A percentile compares a stretch with the other conserved stretches of the same genome.
Evolutionary conservation across 345 rosid species (phyloP).

Genomic region (Eutrema japonicum): DNA sequence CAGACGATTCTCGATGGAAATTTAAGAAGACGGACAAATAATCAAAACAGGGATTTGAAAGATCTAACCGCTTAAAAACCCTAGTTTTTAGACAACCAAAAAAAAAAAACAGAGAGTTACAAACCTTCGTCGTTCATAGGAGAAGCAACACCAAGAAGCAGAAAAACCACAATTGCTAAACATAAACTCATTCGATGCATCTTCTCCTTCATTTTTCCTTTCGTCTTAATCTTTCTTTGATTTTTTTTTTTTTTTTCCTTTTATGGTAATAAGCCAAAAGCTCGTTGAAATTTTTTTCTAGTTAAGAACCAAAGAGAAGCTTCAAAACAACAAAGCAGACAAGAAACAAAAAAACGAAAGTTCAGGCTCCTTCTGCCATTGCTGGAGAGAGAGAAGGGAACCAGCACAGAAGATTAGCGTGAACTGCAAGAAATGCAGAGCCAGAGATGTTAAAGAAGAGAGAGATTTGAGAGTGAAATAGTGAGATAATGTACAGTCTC

Average conservation of each 20-base stretch:
- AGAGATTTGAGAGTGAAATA: constrained; percentile 38
- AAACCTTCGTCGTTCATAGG: constrained; percentile 65
- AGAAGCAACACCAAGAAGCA: constrained; percentile 51
- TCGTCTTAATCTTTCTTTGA: not conserved
- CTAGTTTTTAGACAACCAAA: not conserved
- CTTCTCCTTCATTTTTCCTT: constrained; percentile 29
- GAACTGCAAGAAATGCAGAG: constrained; percentile 62
- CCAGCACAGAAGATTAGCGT: constrained; percentile 80
- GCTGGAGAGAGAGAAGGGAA: constrained; percentile 33
- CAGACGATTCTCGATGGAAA: not conserved
- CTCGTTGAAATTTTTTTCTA: not conserved
- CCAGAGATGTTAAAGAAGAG: constrained; percentile 63
- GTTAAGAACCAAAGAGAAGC: not conserved
- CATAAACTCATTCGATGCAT: constrained; percentile 29
- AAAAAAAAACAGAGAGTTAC: not conserved
- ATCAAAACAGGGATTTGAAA: not conserved
- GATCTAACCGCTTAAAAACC: not conserved
- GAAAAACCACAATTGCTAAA: constrained; percentile 35
- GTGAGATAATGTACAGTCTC: constrained; percentile 37
- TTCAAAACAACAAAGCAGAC: constrained; percentile 20
- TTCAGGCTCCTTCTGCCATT: constrained; percentile 28
- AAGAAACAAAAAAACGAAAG: constrained; percentile 22
- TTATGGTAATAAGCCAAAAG: constrained; percentile 23
- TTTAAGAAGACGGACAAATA: not conserved
- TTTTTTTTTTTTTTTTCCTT: constrained; percentile 12